phyloP scores from a whole-genome alignment of 169 alveolate species.

The Cyclospora cayetanensis region DNA sequence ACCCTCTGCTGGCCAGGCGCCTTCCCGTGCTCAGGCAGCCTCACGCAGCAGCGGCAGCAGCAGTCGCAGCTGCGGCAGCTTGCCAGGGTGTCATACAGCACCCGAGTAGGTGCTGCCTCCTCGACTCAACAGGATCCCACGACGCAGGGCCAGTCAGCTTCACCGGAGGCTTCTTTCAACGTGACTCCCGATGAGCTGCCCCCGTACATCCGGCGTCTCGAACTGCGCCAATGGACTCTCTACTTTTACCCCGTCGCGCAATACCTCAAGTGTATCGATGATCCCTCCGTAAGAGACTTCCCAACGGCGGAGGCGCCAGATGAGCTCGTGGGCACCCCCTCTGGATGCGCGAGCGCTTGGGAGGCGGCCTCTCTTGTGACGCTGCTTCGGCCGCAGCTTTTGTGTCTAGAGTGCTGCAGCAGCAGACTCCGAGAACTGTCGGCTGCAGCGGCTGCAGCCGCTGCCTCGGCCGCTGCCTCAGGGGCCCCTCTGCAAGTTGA shows the following conservation, averaged over 20 bases:
- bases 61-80: conserved; percentile 6
- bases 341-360: conserved; percentile 6
- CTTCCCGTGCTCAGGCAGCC: not conserved
- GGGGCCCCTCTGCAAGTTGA: conserved; percentile 24
- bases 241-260: conserved; percentile 28
- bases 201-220: not conserved
- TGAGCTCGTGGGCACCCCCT: not conserved
- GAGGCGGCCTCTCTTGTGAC: conserved; percentile 31
- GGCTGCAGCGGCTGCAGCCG: conserved; percentile 36
- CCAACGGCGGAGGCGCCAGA: not conserved
- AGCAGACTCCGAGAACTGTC: conserved; percentile 30
- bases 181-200: not conserved
- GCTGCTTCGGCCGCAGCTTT: not conserved
- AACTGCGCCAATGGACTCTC: not conserved
- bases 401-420: conserved; percentile 54
- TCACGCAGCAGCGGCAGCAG: not conserved
- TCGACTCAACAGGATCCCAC: not conserved
- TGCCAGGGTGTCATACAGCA: not conserved
- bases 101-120: not conserved
- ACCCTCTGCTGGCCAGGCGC: not conserved
- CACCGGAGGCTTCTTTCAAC: not conserved
- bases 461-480: conserved; percentile 37
- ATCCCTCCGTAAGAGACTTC: not conserved
- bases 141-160: not conserved
- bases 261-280: conserved; percentile 15